Base-by-base conservation (phyloP, 768 basidiomycete genomes). In the Tulasnella sp. region DNA sequence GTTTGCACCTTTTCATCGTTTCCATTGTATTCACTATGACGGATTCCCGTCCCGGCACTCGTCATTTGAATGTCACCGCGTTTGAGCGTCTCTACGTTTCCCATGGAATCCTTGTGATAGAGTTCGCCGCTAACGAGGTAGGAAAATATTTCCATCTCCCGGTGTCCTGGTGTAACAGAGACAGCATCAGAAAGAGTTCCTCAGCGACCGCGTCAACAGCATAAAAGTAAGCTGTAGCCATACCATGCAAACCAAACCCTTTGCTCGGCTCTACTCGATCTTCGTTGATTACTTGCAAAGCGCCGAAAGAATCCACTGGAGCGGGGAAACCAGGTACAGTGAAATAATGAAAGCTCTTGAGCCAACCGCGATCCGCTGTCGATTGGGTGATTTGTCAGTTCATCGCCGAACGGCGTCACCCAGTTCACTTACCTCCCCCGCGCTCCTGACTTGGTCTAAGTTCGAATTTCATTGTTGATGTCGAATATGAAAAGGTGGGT, bases 21-120 rank as follows among this genome's bases (percentile, higher is more conserved):
- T 26, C 90, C 88, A 81, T 91, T 87, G 82, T 88, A 88, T 81
- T 92, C 91, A 40, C 91, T 91, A 84, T 98, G 96, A 0, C 90
- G 87, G 81, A 98, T 97, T 4, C 97, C 97, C 0, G 92, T 96
- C 13, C 96, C 96, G 0, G 96, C 91, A 1, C 92, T 94, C 2
- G 96, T 96, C 85, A 98, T 89, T 83, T 98, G 96, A 42, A 98
- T 81, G 81, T 95, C 92, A 0, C 97, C 97, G 20, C 95, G 90
- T 83, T 91, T 91, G 82, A 98, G 89, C 78, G 96, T 87, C 83
- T 99, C 97, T 75, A 88, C 88, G 85, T 97, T 97, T 51, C 92
- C 91, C 92, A 98, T 93, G 23, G 42, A 46, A 29, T 74, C 73
- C 29, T 74, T 74, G 42, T 96, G 94, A 82, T 94, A 91, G 37